phyloP scores from a whole-genome alignment of 345 rosid genomes.

The Combretum micranthum region DNA sequence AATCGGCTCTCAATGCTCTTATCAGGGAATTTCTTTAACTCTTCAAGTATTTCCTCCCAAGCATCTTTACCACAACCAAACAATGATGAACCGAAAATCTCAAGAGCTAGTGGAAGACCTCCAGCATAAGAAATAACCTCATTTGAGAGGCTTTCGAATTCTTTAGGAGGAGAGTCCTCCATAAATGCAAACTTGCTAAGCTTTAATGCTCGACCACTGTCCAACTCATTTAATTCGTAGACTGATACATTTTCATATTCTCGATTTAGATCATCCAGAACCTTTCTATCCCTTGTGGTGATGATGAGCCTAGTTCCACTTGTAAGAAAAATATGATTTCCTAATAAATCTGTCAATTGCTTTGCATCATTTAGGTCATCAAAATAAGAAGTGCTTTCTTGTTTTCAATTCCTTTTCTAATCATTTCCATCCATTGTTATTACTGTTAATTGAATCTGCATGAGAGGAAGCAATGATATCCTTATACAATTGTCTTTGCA shows the following conservation, averaged over 20 bases:
- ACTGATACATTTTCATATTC: neutral
- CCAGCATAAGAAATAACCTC: neutral
- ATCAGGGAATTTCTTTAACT: too few species aligned
- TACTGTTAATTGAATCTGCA: neutral
- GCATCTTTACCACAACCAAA: too few species aligned
- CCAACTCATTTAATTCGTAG: neutral
- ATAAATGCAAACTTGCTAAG: neutral
- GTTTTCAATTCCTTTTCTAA: neutral
- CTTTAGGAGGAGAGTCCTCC: neutral
- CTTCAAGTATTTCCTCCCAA: too few species aligned
- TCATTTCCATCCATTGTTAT: neutral
- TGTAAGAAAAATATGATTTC: neutral
- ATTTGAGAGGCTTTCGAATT: neutral
- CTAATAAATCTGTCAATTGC: neutral
- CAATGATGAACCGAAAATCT: too few species aligned
- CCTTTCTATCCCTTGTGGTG: neutral
- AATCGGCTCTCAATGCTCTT: too few species aligned
- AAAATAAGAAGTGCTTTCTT: neutral
- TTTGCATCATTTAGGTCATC: neutral
- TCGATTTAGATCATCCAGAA: neutral
- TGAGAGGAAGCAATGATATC: fast-evolving
- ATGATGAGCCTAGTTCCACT: neutral
- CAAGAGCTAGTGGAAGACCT: neutral
- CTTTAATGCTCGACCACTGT: neutral
- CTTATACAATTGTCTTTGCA: neutral